These are phyloP conservation scores for Saturnispora saitoi DNA, from an alignment of 805 yeast genomes.

Conservation along the genomic window DNA sequence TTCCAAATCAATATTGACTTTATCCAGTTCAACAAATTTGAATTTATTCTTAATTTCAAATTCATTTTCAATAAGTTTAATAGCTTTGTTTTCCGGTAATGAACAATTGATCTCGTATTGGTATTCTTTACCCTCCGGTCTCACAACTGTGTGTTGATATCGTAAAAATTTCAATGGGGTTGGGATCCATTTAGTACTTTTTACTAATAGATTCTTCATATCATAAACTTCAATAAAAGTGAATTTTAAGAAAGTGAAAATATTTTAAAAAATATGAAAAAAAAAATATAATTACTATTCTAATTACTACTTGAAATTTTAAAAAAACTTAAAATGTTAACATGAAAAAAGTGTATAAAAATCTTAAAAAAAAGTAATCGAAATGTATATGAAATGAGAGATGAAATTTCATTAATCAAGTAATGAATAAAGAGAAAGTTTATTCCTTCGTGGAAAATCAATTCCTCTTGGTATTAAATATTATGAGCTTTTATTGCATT, in stretches of 20 bases:
- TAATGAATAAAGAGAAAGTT: background rate
- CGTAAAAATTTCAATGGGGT: background rate
- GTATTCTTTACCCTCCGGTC: background rate
- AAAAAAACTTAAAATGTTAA: background rate
- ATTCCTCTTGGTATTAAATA: background rate
- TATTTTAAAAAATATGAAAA: too few relatives aligned
- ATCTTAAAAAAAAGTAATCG: background rate
- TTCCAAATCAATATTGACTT: background rate
- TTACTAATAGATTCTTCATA: background rate
- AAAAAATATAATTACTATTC: too few relatives aligned
- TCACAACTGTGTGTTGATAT: background rate
- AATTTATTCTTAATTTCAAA: background rate
- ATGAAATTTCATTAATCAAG: background rate
- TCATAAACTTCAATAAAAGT: background rate
- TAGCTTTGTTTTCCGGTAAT: conserved; percentile 1
- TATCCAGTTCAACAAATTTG: background rate
- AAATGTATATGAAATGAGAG: background rate
- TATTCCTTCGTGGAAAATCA: background rate
- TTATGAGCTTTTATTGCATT: background rate
- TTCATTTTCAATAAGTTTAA: background rate
- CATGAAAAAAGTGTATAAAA: background rate
- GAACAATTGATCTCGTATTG: background rate
- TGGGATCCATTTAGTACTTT: background rate
- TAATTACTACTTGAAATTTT: too few relatives aligned
- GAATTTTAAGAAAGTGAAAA: background rate